Evolutionary conservation across 2,329 filamentous ascomycete genomes (phyloP), one percentile per base, ranked within the genome.

Genomic region (Colletotrichum sp.): DNA sequence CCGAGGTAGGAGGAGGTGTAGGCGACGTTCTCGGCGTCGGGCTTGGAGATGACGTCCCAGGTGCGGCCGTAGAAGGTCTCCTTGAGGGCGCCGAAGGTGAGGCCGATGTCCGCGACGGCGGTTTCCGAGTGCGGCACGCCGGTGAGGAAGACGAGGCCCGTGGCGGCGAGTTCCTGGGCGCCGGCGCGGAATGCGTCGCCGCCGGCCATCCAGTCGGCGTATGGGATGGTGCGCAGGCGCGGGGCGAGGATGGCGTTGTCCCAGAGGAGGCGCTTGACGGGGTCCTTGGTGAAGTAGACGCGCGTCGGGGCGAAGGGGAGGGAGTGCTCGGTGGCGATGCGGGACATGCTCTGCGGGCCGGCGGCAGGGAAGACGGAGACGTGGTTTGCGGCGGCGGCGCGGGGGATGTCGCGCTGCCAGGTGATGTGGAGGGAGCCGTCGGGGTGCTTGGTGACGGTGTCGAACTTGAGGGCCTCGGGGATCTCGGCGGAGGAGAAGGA

Each of bases 41-140:
- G 93, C 69, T 98, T 94, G 5, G 93, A 95, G 70, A 92, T 91
- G 15, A 99, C 96, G 84, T 98, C 94, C 92, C 96, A 99, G 0
- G 95, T 98, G 79, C 90, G 88, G 57, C 97, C 97, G 84, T 99
- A 99, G 82, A 99, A 97, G 9, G 96, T 97, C 80, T 95, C 93
- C 81, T 95, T 94, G 30, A 98, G 86, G 39, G 91, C 91, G 2
- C 96, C 96, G 75, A 99, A 94, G 68, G 93, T 91, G 6, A 89
- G 88, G 3, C 93, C 94, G 74, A 99, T 92, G 26, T 88, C 85
- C 52, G 91, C 89, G 6, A 98, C 93, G 6, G 92, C 89, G 2
- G 89, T 84, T 76, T 94, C 91, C 18, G 90, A 90, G 12, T 92
- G 87, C 0, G 96, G 96, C 8, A 98, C 93, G 76, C 92, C 90